A percentile compares a stretch with the other conserved stretches of the same genome.
Conservation (phyloP, 768 basidiomycete genomes). For the Rhodotorula diobovata region DNA sequence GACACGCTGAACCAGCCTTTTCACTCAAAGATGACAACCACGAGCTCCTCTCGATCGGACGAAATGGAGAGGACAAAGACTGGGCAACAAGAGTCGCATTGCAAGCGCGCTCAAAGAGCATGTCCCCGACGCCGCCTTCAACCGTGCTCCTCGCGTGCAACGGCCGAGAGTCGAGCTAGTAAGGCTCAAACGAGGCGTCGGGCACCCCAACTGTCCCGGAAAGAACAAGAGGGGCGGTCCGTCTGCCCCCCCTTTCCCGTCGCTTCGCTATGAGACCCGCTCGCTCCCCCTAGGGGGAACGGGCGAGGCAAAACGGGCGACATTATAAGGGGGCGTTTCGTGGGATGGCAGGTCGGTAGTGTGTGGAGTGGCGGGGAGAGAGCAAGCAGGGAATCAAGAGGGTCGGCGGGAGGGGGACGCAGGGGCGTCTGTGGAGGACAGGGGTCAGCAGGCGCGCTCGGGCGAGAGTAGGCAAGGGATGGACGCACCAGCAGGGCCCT, state of each 20-base stretch:
- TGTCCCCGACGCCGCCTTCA: slow-evolving; percentile 12
- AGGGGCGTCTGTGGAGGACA: neutral
- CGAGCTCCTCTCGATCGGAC: neutral
- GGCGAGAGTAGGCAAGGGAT: neutral
- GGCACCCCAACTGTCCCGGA: neutral
- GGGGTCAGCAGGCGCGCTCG: neutral
- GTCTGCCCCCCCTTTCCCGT: slow-evolving; percentile 22
- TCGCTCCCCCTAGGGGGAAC: neutral
- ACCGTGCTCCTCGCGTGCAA: neutral
- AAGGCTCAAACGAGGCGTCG: slow-evolving; percentile 15
- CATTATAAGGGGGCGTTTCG: slow-evolving; percentile 10
- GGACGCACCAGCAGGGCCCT: neutral
- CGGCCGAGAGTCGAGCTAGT: slow-evolving; percentile 10
- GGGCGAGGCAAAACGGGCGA: neutral
- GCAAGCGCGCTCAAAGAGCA: neutral
- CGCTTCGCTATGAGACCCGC: neutral
- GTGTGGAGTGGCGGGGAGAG: neutral
- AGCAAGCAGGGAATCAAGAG: neutral
- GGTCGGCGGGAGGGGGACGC: neutral
- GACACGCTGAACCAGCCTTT: too few species aligned
- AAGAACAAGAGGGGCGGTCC: neutral
- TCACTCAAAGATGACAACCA: too few species aligned
- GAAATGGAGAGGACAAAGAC: neutral
- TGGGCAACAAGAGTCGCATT: neutral
- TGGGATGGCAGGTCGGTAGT: neutral